A percentile compares a stretch with the other conserved stretches of the same genome.
These are phyloP conservation scores for Arthromyces matolae DNA, from an alignment of 768 basidiomycete genomes.

Conservation along the genomic window DNA sequence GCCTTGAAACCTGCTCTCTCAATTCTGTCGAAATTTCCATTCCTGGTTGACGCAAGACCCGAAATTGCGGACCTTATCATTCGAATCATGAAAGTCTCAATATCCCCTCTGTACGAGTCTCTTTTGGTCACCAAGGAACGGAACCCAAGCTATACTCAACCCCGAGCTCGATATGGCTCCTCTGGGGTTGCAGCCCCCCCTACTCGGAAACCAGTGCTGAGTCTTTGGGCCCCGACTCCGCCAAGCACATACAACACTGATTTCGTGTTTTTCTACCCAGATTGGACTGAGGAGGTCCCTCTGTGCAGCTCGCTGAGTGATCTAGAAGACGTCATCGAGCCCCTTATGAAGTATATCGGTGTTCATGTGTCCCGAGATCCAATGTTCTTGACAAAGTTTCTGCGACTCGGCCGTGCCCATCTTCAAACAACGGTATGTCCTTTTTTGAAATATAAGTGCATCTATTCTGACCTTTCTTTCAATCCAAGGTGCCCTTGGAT, in stretches of 20 bases:
- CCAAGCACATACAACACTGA: constrained; percentile 69
- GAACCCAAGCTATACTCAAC: constrained; percentile 57
- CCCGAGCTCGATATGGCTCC: constrained; percentile 61
- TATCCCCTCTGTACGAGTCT: constrained; percentile 64
- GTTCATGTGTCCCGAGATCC: constrained; percentile 79
- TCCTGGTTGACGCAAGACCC: constrained; percentile 76
- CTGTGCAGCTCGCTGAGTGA: constrained; percentile 63
- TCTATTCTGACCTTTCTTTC: constrained; percentile 1
- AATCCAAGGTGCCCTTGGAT: constrained; percentile 47
- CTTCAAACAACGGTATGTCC: constrained; percentile 46
- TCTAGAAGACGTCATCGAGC: constrained; percentile 70
- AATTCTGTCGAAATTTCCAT: constrained; percentile 79
- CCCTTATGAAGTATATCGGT: constrained; percentile 76
- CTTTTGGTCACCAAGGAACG: constrained; percentile 53
- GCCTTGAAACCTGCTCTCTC: constrained; percentile 74
- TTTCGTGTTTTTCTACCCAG: constrained; percentile 89
- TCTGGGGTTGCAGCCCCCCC: constrained; percentile 50
- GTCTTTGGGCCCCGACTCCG: constrained; percentile 76
- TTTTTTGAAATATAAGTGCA: background rate
- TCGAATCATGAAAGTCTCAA: constrained; percentile 65
- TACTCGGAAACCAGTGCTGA: constrained; percentile 62
- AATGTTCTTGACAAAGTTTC: constrained; percentile 72
- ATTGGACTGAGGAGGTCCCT: constrained; percentile 74
- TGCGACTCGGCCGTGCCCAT: constrained; percentile 71
- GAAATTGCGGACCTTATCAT: constrained; percentile 87